Evolutionary conservation across 495 filamentous ascomycete species (phyloP), one percentile per base, ranked within the genome.

Genomic region (Hamigera avellanea): DNA sequence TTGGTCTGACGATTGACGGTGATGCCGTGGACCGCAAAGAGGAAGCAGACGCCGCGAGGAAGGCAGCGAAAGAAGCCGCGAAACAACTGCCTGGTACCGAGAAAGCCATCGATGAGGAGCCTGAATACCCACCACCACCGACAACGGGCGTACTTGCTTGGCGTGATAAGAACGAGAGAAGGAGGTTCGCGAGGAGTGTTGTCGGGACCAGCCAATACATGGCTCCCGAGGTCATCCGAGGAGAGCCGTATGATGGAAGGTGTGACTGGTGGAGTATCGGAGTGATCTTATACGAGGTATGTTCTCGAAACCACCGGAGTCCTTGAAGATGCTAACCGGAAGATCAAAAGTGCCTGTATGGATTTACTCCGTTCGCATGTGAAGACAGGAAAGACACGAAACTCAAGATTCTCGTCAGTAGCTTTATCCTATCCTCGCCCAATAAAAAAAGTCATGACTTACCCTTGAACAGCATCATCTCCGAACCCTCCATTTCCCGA

Each of bases 231-330:
- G 82, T 96, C 19, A 78, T 95, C 39, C 66, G 76, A 40, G 89
- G 85, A 14, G 72, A 86, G 33, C 58, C 68, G 18, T 95, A 96
- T 52, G 89, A 96, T 64, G 89, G 80, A 16, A 66, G 89, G 41
- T 95, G 89, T 57, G 89, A 95, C 60, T 96, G 77, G 84, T 96
- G 86, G 89, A 95, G 87, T 56, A 72, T 94, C 41, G 89, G 85
- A 18, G 74, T 95, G 35, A 95, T 96, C 48, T 53, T 95, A 25
- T 96, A 82, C 42, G 88, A 96, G 61, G 78, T 78, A 42, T 46
- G 57, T 50, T 6, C 14, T 12, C 21, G 9, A 9, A 23, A n/a
- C n/a, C 21, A 23, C 5, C 21, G 21, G 9, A 9, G 9, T 5
- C 21, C 9, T 4, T 23, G 21, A 23, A 23, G 21, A 23, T 9